Evolutionary conservation across 768 basidiomycete species (phyloP), one percentile per base, ranked within the genome.

Genomic region (Lactifluus piperatus): DNA sequence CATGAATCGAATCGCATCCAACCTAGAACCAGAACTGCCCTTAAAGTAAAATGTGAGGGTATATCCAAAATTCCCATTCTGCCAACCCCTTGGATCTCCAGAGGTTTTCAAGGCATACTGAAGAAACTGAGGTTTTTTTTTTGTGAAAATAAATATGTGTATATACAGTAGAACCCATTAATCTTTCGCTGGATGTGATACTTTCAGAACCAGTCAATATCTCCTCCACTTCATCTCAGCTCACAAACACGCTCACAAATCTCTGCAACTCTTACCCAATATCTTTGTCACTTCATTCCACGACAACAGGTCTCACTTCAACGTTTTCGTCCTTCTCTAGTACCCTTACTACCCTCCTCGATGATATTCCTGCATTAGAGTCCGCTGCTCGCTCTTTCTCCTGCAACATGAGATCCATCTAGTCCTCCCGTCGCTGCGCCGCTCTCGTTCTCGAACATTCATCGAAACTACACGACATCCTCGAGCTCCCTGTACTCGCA

Each of bases 251-350:
- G 56, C 77, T 97, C 62, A 94, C 89, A 10, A 86, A 88, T 43
- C 79, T 97, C 14, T 94, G 93, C 54, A 88, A 91, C 4, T 93
- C 93, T 26, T 94, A 97, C 71, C 83, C 88, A 30, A 92, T 91
- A 0, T 94, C 97, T 70, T 81, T 95, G 62, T 86, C 88, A 20
- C 79, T 94, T 11, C 91, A 94, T 69, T 71, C 79, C 47, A 87
- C 88, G 18, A 90, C 91, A 5, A 81, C 82, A 48, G 82, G 87
- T 0, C 80, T 97, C 56, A 77, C 82, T 1, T 72, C 76, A 4
- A 89, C 93, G 1, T 79, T 97, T 60, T 77, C 80, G 0, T 83
- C 86, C 5, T 80, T 97, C 54, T 84, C 88, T 1, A 70, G 77
- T 11, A 91, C 91, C 6, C 83, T 97, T 57, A 77, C 81, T 56